Percentiles rank a stretch among this genome's conserved stretches.
Evolutionary conservation across 441 rosid species (phyloP).

Genomic region (Euphorbia celastroides): DNA sequence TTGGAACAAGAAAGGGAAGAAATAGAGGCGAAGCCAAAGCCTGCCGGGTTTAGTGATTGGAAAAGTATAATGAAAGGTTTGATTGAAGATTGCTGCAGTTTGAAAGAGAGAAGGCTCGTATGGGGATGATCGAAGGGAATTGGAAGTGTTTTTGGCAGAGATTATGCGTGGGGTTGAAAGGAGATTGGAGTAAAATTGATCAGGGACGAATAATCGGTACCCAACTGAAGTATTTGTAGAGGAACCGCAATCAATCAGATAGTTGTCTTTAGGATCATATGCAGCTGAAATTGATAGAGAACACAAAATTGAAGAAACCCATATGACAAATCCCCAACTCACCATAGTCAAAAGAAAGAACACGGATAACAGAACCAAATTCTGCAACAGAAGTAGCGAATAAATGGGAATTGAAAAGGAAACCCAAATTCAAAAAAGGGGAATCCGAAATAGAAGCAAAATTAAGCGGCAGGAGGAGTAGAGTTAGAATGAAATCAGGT

Average conservation of each 20-base stretch:
- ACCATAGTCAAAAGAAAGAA: slow-evolving; percentile 28
- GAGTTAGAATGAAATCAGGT: too few species aligned
- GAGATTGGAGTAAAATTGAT: slow-evolving; percentile 25
- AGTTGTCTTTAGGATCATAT: slow-evolving; percentile 35
- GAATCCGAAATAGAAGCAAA: neutral
- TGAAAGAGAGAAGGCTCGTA: slow-evolving; percentile 40
- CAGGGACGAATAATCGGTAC: too few species aligned
- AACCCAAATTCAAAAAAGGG: neutral
- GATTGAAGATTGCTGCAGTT: slow-evolving; percentile 53
- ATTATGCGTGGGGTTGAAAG: slow-evolving; percentile 27
- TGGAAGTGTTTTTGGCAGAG: slow-evolving; percentile 23
- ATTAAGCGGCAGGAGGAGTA: too few species aligned
- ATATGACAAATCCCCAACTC: slow-evolving; percentile 25
- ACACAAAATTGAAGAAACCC: slow-evolving; percentile 31
- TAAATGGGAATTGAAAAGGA: too few species aligned
- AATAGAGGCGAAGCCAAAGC: slow-evolving; percentile 69
- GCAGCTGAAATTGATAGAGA: slow-evolving; percentile 36
- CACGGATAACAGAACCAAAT: neutral
- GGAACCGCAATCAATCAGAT: slow-evolving; percentile 73
- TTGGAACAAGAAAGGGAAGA: slow-evolving; percentile 41
- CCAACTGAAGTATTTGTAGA: slow-evolving; percentile 35
- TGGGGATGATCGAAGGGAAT: slow-evolving; percentile 23
- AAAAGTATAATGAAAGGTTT: slow-evolving; percentile 40
- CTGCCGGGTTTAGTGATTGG: slow-evolving; percentile 46
- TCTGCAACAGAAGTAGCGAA: neutral